Conservation (phyloP, 805 yeast species). For the Metschnikowia gelsemii region DNA sequence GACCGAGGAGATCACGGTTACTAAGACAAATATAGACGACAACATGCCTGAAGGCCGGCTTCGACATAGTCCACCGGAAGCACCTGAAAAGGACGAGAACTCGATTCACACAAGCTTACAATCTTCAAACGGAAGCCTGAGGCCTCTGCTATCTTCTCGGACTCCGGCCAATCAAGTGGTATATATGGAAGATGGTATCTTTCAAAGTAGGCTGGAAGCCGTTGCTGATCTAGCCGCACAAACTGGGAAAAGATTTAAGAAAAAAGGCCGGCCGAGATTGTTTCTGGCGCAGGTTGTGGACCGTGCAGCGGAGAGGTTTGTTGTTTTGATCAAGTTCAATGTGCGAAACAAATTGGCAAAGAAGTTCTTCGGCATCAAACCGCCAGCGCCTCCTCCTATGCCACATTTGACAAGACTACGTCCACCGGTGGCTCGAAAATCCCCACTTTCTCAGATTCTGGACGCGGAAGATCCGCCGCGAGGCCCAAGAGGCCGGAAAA, state of each 20-base stretch:
- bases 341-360: constrained; percentile 15
- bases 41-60: constrained; percentile 17
- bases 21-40: constrained; percentile 21
- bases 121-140: neutral
- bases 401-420: constrained; percentile 7
- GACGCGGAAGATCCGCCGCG: neutral
- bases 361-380: constrained; percentile 7
- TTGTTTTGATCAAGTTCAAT: constrained; percentile 16
- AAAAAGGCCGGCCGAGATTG: constrained; percentile 17
- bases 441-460: neutral
- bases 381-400: constrained; percentile 5
- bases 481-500: neutral
- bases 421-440: constrained; percentile 3
- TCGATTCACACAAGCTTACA: neutral
- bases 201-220: no score
- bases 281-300: constrained; percentile 12
- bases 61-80: constrained; percentile 10
- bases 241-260: neutral
- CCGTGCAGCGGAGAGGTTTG: constrained; percentile 1
- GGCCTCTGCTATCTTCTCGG: neutral
- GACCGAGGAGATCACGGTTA: constrained; percentile 20
- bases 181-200: neutral
- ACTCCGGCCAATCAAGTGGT: neutral
- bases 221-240: no score
- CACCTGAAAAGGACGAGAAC: neutral